Percentiles rank a stretch among this genome's conserved stretches.
phyloP scores from a whole-genome alignment of 305 asterid species.

The Withania somnifera region DNA sequence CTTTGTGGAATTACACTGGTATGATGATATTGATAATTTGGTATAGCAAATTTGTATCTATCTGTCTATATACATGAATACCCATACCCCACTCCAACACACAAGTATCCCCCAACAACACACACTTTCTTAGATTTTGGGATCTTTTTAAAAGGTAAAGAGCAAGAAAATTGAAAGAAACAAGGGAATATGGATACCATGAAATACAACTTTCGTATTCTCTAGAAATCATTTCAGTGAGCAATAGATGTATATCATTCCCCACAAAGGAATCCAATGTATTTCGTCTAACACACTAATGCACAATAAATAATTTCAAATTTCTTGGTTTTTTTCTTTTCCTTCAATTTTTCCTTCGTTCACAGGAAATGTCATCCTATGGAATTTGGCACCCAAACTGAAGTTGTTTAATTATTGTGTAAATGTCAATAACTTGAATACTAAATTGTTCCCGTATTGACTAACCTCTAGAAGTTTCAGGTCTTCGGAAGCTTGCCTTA shows the following conservation, averaged over 20 bases:
- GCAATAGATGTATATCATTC: neutral
- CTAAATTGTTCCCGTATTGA: neutral
- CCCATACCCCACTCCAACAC: neutral
- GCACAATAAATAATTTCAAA: neutral
- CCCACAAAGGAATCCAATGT: neutral
- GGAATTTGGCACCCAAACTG: neutral
- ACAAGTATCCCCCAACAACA: neutral
- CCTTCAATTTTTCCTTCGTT: neutral
- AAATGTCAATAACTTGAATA: neutral
- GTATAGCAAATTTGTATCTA: neutral
- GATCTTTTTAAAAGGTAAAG: neutral
- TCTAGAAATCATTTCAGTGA: neutral
- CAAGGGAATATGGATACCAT: neutral
- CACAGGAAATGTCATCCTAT: neutral
- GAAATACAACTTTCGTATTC: neutral
- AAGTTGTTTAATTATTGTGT: neutral
- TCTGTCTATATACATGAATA: neutral
- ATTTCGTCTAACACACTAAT: neutral
- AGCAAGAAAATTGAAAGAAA: neutral
- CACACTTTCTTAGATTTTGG: neutral
- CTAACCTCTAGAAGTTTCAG: constrained; percentile 81
- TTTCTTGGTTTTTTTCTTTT: neutral
- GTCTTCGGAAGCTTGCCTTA: constrained; percentile 79
- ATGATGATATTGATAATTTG: too few relatives aligned
- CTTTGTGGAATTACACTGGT: too few relatives aligned